Evolutionary conservation across 257 asterid genomes (phyloP).

Genomic region (Haberlea rhodopensis): DNA sequence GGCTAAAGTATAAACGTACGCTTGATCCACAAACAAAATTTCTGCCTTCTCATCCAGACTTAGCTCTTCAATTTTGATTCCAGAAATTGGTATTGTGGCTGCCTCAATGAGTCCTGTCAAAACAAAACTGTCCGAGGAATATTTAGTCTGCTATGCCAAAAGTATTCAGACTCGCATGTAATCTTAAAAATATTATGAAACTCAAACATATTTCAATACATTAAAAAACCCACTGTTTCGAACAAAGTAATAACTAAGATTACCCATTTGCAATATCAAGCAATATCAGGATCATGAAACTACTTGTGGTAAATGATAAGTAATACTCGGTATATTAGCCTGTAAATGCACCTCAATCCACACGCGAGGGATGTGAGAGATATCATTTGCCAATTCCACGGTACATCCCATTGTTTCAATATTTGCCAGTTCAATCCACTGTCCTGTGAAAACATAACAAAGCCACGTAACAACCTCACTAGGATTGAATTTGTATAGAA

Average conservation of each 20-base stretch:
- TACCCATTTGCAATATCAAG: not conserved
- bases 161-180: slow-evolving; percentile 7
- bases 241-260: not conserved
- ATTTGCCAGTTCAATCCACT: slow-evolving; percentile 55
- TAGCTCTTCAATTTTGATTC: slow-evolving; percentile 61
- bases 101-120: slow-evolving; percentile 96
- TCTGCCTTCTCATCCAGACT: slow-evolving; percentile 92
- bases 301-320: not conserved
- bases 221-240: not conserved
- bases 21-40: slow-evolving; percentile 74
- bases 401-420: slow-evolving; percentile 89
- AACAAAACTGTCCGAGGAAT: slow-evolving; percentile 87
- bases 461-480: not conserved
- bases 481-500: not conserved
- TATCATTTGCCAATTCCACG: slow-evolving; percentile 97
- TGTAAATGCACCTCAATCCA: slow-evolving; percentile 76
- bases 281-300: not conserved
- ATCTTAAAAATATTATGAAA: slow-evolving; percentile 3
- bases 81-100: slow-evolving; percentile 63
- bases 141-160: slow-evolving; percentile 42
- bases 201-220: not conserved
- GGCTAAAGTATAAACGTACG: slow-evolving; percentile 38
- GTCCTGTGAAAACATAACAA: slow-evolving; percentile 42
- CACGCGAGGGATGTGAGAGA: slow-evolving; percentile 90
- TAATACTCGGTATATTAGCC: slow-evolving; percentile 8